Evolutionary conservation across 169 alveolate species (phyloP).

Genomic region (Babesia sp.): DNA sequence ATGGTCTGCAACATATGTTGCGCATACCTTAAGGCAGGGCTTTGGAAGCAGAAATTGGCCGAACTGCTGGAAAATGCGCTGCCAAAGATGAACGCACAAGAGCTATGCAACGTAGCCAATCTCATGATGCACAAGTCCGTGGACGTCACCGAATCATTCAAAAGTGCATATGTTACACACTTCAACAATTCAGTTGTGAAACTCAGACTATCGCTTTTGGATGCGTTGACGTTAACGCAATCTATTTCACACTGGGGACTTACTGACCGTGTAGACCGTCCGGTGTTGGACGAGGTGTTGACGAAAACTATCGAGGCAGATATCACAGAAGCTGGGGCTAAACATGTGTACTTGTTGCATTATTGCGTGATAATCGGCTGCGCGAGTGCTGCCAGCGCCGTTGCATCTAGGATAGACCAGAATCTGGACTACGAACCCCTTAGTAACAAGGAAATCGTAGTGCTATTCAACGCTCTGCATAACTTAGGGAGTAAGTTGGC

Average conservation of each 20-base stretch:
- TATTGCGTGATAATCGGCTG: conserved; percentile 17
- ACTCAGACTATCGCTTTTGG: conserved; percentile 28
- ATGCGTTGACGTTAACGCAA: conserved; percentile 46
- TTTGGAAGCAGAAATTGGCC: conserved; percentile 17
- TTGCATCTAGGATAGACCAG: neutral
- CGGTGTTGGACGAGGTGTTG: neutral
- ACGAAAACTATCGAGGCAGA: neutral
- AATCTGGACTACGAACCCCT: neutral
- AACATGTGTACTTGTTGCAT: conserved; percentile 48
- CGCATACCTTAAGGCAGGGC: conserved; percentile 33
- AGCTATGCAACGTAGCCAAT: conserved; percentile 50
- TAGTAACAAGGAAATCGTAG: conserved; percentile 34
- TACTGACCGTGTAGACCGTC: neutral
- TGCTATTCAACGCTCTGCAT: conserved; percentile 3
- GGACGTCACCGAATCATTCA: conserved; percentile 2
- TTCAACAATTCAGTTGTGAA: neutral
- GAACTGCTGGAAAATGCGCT: conserved; percentile 12
- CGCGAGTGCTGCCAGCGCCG: neutral
- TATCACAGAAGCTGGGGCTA: conserved; percentile 5
- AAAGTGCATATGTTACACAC: conserved; percentile 9
- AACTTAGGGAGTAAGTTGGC: neutral
- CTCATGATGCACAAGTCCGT: conserved; percentile 37
- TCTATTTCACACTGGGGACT: conserved; percentile 37
- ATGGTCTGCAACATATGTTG: conserved; percentile 54
- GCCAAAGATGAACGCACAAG: conserved; percentile 62